Base-by-base conservation (phyloP, 2,329 filamentous ascomycete genomes). In the Fusarium piperis region DNA sequence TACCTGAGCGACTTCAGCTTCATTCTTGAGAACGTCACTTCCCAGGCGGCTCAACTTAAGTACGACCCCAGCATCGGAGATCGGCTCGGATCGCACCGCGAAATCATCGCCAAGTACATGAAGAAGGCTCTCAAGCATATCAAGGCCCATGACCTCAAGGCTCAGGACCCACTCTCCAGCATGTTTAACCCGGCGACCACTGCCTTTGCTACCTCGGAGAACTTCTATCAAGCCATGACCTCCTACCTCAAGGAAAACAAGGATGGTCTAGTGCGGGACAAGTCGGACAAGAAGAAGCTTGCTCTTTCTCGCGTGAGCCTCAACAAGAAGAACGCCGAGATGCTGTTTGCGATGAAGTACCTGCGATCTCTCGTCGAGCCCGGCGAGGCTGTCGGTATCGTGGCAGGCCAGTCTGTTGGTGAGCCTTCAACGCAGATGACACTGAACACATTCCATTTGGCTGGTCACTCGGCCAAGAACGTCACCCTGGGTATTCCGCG, bases 361-460 rank as follows among this genome's bases (percentile, higher is more conserved):
- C 87, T 98, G 73, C 92, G 92, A 74, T 97, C 95, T 2, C 88
- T 98, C 10, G 93, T 98, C 26, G 95, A 99, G 76, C 94, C 96
- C 30, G 96, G 96, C 51, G 97, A 99, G 84, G 95, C 96, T 28
- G 95, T 99, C 28, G 96, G 96, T 73, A 97, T 99, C 70, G 94
- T 99, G 65, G 97, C 97, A 57, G 95, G 95, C 11, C 96, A 99
- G 82, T 98, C 95, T 33, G 91, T 99, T 44, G 96, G 96, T 79
- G 97, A 99, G 79, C 96, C 97, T 10, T 98, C 95, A 3, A 99
- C 96, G 12, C 96, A 99, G 81, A 99, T 99, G 97, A 99, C 97
- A 9, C 85, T 99, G 62, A 99, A 99, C 84, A 99, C 97, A 30
- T 99, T 99, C 89, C 96, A 99, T 88, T 93, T 99, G 89, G 96